Conservation (phyloP, 495 filamentous ascomycete species). For the Aspergillus bridgeri region DNA sequence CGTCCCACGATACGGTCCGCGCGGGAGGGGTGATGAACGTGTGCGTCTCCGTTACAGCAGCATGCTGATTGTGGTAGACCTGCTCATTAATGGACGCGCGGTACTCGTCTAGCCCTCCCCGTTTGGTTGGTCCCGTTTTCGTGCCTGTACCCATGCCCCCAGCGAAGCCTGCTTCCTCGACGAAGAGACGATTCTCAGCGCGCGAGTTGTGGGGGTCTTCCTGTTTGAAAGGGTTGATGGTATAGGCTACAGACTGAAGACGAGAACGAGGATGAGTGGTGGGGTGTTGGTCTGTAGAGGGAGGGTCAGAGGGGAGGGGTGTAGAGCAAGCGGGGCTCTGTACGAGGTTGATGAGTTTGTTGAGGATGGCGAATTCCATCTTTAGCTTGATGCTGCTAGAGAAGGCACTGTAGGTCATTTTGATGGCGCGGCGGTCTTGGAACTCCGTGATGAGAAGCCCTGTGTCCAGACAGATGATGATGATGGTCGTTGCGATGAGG, state of each 20-base stretch:
- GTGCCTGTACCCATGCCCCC: too few species aligned
- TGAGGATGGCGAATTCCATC: slow-evolving; percentile 50
- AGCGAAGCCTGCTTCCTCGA: too few species aligned
- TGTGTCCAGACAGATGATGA: slow-evolving; percentile 38
- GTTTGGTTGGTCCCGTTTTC: not conserved
- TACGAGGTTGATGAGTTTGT: slow-evolving; percentile 35
- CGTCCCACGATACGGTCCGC: not conserved
- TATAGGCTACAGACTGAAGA: not conserved
- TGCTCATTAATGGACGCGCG: not conserved
- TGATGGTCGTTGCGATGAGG: slow-evolving; percentile 41
- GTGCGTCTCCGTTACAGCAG: too few species aligned
- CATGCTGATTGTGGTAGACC: too few species aligned
- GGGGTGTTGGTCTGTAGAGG: not conserved
- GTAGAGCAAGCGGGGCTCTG: not conserved
- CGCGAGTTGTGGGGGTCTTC: not conserved
- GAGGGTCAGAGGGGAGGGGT: not conserved
- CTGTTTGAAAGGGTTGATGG: not conserved
- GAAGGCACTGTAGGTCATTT: slow-evolving; percentile 41
- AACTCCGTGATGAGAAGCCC: slow-evolving; percentile 34
- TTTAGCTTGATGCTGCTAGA: slow-evolving; percentile 52
- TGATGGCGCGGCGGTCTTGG: slow-evolving; percentile 31
- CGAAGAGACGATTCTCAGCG: not conserved
- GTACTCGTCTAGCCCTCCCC: not conserved
- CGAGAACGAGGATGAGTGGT: not conserved
- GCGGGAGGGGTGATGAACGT: too few species aligned